Evolutionary conservation across 1,139 yeast species (phyloP).

Genomic region (Yamadazyma spencermartinsiae): DNA sequence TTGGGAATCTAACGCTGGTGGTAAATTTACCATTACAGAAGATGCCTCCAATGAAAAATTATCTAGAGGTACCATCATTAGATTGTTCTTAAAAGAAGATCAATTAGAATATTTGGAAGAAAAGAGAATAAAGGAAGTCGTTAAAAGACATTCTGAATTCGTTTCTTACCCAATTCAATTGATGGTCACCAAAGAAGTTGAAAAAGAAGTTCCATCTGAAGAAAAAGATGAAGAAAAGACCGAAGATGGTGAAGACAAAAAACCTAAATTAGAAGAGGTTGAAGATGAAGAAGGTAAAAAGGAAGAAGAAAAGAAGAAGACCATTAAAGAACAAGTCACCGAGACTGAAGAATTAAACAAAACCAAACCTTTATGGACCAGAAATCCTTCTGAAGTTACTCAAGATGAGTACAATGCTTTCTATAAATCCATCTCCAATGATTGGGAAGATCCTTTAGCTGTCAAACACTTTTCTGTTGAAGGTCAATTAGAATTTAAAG

Average conservation of each 20-base stretch:
- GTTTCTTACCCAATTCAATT: conserved; percentile 99
- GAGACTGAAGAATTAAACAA: conserved; percentile 98
- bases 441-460: conserved; percentile 99
- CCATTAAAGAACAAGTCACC: conserved; percentile 81
- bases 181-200: conserved; percentile 98
- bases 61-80: conserved; percentile 93
- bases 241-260: conserved; percentile 49
- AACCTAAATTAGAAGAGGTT: conserved; percentile 72
- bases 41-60: conserved; percentile 85
- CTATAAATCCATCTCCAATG: conserved; percentile 98
- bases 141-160: conserved; percentile 99
- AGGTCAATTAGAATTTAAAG: conserved; percentile 99
- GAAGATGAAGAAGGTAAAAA: conserved; percentile 64
- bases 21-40: conserved; percentile 94
- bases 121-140: conserved; percentile 98
- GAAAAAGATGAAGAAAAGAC: conserved; percentile 61
- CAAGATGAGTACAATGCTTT: conserved; percentile 99
- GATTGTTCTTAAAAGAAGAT: conserved; percentile 98
- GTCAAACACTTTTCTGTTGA: conserved; percentile 99
- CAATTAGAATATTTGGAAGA: conserved; percentile 99
- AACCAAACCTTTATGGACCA: conserved; percentile 99
- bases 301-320: conserved; percentile 69
- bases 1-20: conserved; percentile 99
- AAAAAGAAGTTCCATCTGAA: conserved; percentile 85
- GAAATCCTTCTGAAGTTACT: conserved; percentile 96